phyloP scores from a whole-genome alignment of 2,329 filamentous ascomycete species.

The Nakataea oryzae region DNA sequence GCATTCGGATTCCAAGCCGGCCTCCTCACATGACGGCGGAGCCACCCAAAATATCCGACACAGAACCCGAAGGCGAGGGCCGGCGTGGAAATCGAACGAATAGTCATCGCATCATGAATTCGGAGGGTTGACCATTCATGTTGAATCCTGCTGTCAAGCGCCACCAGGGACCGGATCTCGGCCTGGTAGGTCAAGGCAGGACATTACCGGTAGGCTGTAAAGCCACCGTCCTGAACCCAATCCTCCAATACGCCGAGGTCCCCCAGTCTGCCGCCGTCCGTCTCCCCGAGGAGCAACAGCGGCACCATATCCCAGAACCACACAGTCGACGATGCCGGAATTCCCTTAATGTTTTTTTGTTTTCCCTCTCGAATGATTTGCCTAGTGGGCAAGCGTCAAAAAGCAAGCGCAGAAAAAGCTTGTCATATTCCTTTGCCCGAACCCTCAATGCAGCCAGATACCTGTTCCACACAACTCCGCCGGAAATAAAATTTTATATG shows the following conservation, averaged over 20 bases:
- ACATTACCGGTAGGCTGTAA: neutral
- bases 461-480: conserved; percentile 14
- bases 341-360: neutral
- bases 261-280: neutral
- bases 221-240: neutral
- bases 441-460: conserved; percentile 14
- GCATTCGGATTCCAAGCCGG: too few relatives aligned
- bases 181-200: neutral
- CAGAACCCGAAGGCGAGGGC: neutral
- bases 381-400: neutral
- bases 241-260: neutral
- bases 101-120: neutral
- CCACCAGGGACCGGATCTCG: neutral
- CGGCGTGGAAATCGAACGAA: neutral
- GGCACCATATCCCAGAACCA: neutral
- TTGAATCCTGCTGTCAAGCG: neutral
- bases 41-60: too few relatives aligned
- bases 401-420: conserved; percentile 2
- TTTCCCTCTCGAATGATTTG: neutral
- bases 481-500: conserved; percentile 60
- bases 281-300: too few relatives aligned
- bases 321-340: neutral
- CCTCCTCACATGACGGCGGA: too few relatives aligned
- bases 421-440: conserved; percentile 4
- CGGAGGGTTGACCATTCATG: neutral